Percentiles rank a stretch among this genome's conserved stretches.
Conservation (phyloP, 1,284 basidiomycete genomes). For the Cryptococcus neoformans region DNA sequence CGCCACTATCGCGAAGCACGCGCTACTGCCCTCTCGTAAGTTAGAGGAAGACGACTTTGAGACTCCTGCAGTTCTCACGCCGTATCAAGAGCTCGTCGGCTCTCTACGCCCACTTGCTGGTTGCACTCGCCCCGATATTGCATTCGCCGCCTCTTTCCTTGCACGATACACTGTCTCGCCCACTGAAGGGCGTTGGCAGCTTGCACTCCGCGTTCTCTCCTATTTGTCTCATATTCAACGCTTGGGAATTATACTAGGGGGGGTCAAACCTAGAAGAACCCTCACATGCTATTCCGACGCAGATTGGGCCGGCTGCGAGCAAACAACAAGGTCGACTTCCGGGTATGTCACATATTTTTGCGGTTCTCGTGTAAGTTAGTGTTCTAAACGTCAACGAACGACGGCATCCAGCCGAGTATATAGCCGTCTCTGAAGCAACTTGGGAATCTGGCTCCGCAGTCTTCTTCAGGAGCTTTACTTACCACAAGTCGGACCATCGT, state of each 20-base stretch:
- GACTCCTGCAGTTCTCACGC: not conserved
- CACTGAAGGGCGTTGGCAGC: not conserved
- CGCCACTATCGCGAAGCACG: not conserved
- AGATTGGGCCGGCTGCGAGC: not conserved
- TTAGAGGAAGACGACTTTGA: not conserved
- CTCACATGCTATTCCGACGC: not conserved
- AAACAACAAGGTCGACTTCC: not conserved
- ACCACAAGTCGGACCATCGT: too few relatives aligned
- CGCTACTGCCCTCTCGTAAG: not conserved
- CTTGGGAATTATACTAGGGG: not conserved
- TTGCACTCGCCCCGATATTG: not conserved
- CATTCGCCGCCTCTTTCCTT: not conserved
- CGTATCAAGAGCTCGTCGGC: not conserved
- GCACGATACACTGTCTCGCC: not conserved
- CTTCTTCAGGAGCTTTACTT: not conserved
- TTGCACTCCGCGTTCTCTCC: not conserved
- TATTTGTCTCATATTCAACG: not conserved
- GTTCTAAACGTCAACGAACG: not conserved
- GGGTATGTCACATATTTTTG: not conserved
- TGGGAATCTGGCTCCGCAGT: not conserved
- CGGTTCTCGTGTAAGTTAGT: not conserved
- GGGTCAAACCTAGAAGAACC: not conserved
- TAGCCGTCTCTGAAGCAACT: not conserved
- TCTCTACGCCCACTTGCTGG: not conserved
- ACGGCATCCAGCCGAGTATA: not conserved